Evolutionary conservation across 805 yeast genomes (phyloP).

Genomic region (Cyberlindnera xishuangbannaensis): DNA sequence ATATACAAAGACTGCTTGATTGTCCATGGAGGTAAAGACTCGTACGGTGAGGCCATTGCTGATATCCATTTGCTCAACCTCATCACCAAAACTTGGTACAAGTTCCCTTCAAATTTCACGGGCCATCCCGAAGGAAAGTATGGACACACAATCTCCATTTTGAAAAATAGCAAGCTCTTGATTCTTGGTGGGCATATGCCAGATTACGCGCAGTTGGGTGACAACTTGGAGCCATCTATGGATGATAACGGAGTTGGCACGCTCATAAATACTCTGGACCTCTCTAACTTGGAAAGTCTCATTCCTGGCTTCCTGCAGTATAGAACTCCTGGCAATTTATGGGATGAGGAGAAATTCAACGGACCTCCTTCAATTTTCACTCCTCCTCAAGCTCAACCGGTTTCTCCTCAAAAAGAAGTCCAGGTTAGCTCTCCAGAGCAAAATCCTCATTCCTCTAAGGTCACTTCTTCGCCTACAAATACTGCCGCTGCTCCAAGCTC

Average conservation of each 20-base stretch:
- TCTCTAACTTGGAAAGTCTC: slow-evolving; percentile 30
- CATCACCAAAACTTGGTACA: slow-evolving; percentile 66
- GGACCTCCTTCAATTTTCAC: slow-evolving; percentile 20
- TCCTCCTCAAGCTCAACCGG: slow-evolving; percentile 10
- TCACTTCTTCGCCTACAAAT: too few relatives aligned
- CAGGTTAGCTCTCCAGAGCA: neutral
- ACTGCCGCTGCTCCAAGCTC: too few relatives aligned
- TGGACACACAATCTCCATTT: slow-evolving; percentile 82
- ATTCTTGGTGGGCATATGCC: slow-evolving; percentile 91
- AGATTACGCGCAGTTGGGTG: slow-evolving; percentile 51
- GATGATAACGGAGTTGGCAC: slow-evolving; percentile 52
- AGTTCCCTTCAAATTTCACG: slow-evolving; percentile 42
- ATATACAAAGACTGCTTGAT: slow-evolving; percentile 73
- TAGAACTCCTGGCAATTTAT: slow-evolving; percentile 30
- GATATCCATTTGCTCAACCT: slow-evolving; percentile 73
- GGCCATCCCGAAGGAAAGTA: slow-evolving; percentile 72
- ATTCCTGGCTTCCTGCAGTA: slow-evolving; percentile 32
- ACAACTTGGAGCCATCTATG: slow-evolving; percentile 48
- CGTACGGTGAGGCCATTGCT: slow-evolving; percentile 60
- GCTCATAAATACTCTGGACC: slow-evolving; percentile 59
- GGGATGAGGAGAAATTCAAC: slow-evolving; percentile 16
- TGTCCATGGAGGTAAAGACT: slow-evolving; percentile 84
- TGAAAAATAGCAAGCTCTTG: slow-evolving; percentile 60
- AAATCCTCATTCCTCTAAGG: neutral
- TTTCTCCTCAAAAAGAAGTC: slow-evolving; percentile 7